Base-by-base conservation (phyloP, 768 basidiomycete genomes). In the Suillus bovinus region DNA sequence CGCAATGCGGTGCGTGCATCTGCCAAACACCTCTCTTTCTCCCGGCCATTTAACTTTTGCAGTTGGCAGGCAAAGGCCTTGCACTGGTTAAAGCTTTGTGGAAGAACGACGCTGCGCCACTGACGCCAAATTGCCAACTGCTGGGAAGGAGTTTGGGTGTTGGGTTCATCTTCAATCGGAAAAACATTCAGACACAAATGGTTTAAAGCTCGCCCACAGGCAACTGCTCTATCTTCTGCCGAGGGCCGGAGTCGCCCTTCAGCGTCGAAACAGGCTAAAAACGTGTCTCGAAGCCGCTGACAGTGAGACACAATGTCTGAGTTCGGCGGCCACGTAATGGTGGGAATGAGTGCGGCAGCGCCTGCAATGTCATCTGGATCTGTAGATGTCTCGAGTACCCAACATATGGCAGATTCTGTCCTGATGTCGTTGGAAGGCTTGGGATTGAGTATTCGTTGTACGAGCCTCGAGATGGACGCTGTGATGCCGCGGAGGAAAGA, bases 341-440 rank as follows among this genome's bases (percentile, higher is more conserved):
- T 57, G 34, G 31, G 53, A 29, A 61, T 57, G 36, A 61, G 36
- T 27, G 27, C 31, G 14, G 60, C 60, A n/a, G 60, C 38, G 27
- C 27, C 27, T n/a, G 54, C 5, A 29, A 61, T 56, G 20, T 38
- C 31, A 17, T 61, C 60, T 27, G 22, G 57, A 13, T 61, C 38
- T 44, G 57, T 61, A 41, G 60, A 61, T 57, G 60, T 59, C 13
- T 36, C 60, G n/a, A 61, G 57, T 11, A 61, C 33, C 60, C 60
- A 61, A 13, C 13, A 11, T 36, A 61, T 31, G 5, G 57, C 34
- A 59, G 56, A 41, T 58, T 56, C 56, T 2, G 36, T 33, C 0
- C 36, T 2, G 20, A 11, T 9, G 59, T 53, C 29, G 8, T 10
- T 29, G 17, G 34, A 20, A 52, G 22, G 46, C 49, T 20, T 49